Evolutionary conservation across 2,329 filamentous ascomycete species (phyloP).

Genomic region (Penicillium concentricum): DNA sequence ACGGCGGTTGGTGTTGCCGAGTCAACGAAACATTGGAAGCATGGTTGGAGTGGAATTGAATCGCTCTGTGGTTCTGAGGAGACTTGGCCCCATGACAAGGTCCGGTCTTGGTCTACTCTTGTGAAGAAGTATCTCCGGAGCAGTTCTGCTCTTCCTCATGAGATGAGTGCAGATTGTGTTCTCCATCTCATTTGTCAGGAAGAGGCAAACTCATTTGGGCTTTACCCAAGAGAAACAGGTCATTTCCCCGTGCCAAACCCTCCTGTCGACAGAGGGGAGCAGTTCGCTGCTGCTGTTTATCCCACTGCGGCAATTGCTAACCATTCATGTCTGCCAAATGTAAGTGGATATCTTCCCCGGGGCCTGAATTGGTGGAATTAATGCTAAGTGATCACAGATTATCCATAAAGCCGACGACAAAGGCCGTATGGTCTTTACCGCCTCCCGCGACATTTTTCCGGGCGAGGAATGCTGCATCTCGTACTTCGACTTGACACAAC

Average conservation of each 20-base stretch:
- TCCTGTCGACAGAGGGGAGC: conserved; percentile 18
- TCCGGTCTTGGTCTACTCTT: conserved; percentile 26
- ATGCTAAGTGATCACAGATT: conserved; percentile 16
- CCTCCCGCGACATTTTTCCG: conserved; percentile 26
- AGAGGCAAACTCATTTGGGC: conserved; percentile 28
- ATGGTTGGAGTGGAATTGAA: conserved; percentile 27
- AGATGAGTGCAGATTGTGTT: conserved; percentile 14
- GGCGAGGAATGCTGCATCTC: conserved; percentile 37
- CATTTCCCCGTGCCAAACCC: conserved; percentile 12
- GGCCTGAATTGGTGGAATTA: not conserved
- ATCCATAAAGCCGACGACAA: conserved; percentile 31
- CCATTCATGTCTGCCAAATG: conserved; percentile 26
- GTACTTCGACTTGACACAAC: conserved; percentile 31
- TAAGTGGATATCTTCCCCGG: conserved; percentile 5
- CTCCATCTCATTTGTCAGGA: conserved; percentile 28
- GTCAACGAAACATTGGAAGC: conserved; percentile 7
- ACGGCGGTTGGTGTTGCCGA: not conserved
- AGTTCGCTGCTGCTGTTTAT: conserved; percentile 26
- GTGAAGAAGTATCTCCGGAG: conserved; percentile 33
- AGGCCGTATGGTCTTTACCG: conserved; percentile 33
- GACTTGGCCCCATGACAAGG: conserved; percentile 30
- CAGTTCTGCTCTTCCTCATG: conserved; percentile 17
- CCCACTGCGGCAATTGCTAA: conserved; percentile 25
- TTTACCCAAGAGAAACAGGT: conserved; percentile 27
- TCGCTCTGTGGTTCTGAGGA: conserved; percentile 31